Evolutionary conservation across 2,329 filamentous ascomycete species (phyloP), one percentile per base, ranked within the genome.

Genomic region (Cladosporium sp.): DNA sequence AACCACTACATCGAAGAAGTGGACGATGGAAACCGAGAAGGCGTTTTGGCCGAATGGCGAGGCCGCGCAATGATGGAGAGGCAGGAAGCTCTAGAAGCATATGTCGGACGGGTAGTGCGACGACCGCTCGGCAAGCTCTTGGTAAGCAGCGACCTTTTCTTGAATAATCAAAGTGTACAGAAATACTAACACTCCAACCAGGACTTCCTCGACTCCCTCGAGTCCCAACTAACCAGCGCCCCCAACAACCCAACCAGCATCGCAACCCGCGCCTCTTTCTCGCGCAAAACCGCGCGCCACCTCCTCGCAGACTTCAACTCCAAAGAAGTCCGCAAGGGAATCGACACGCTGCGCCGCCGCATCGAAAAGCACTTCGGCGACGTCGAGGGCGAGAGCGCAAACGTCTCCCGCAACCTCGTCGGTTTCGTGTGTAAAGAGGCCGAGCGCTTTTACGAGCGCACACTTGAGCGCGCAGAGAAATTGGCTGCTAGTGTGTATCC

Each of bases 341-440:
- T 94, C 56, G 89, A 95, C 62, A 80, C 88, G 48, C 76, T 97
- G 58, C 85, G 85, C 62, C 95, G 95, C 73, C 81, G 92, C 43
- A 88, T 97, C 1, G 92, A 97, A 71, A 98, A 97, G 73, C 92
- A 97, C 69, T 97, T 97, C 75, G 89, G 89, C 38, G 89, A 95
- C 58, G 86, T 84, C 4, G 89, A 94, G 59, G 86, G 91, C 55
- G 81, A 83, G 49, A 79, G 73, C 18, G 45, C 45, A 5, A 32
- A 33, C 5, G 73, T 85, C 48, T 85, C 81, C 59, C 69, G 77
- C 7, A 76, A 73, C 46, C 62, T 85, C 43, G 78, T 84, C 19
- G 67, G 69, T 38, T 79, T 82, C 64, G 81, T 85, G 22, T 69
- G 80, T 43, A 78, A 76, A 50, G 78, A 79, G 62, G 83, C 80